Percentiles rank a stretch among this genome's conserved stretches.
These are phyloP conservation scores for Aspergillus incahuasiensis DNA, from an alignment of 495 filamentous ascomycete species.

Conservation along the genomic window DNA sequence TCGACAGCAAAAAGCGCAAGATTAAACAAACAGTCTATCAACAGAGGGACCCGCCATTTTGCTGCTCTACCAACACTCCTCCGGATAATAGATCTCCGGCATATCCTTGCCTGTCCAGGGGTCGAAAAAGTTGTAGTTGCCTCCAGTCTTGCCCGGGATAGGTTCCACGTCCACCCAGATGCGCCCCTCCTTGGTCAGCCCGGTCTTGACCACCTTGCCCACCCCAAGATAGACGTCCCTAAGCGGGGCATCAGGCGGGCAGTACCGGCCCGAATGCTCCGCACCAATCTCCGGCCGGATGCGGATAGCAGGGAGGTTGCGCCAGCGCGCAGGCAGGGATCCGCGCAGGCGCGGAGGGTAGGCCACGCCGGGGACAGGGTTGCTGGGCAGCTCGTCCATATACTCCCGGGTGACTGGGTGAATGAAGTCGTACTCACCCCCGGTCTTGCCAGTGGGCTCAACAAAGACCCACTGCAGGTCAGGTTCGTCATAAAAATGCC, in stretches of 20 bases:
- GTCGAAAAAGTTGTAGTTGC: not conserved
- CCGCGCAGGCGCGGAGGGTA: not conserved
- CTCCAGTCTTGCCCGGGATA: not conserved
- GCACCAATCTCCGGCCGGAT: not conserved
- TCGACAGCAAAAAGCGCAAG: too few species aligned
- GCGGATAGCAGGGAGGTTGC: not conserved
- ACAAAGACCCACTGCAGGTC: not conserved
- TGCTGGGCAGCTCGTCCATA: not conserved
- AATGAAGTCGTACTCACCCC: not conserved
- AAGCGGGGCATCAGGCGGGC: not conserved
- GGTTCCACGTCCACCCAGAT: not conserved
- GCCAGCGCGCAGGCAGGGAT: not conserved
- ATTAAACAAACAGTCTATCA: too few species aligned
- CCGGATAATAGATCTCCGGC: not conserved
- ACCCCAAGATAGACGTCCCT: not conserved
- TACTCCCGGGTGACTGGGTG: not conserved
- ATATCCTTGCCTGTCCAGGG: not conserved
- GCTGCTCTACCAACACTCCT: too few species aligned
- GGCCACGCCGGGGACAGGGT: not conserved
- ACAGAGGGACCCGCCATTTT: too few species aligned
- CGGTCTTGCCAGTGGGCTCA: not conserved
- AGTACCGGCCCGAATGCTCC: not conserved
- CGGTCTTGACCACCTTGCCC: not conserved
- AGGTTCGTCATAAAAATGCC: not conserved
- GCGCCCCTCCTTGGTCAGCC: not conserved